Evolutionary conservation across 1,284 basidiomycete species (phyloP), one percentile per base, ranked within the genome.

Genomic region (Microbotryum silenes-acaulis): DNA sequence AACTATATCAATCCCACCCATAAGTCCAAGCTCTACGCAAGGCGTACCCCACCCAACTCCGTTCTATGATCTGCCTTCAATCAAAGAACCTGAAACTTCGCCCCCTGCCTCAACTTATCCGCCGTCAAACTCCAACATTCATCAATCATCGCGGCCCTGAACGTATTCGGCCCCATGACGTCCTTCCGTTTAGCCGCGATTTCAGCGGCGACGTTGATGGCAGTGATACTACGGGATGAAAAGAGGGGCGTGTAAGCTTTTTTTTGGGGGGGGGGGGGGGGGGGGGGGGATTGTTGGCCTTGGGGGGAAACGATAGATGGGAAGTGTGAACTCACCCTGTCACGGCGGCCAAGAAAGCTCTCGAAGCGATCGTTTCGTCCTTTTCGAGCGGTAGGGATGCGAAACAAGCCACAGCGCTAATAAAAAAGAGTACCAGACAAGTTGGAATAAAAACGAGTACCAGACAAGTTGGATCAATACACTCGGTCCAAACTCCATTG

Each of bases 61-160:
- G 3, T 42, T 18, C 37, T 18, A 3, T 12, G 18, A 21, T 1
- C 48, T 29, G 20, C 12, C 48, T 50, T 50, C 20, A 21, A 50
- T 50, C 48, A 50, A n/a, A 44, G 12, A 27, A 46, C 12, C 27
- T 46, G 33, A 12, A 68, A 27, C 52, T 31, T 60, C 4, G 67
- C 67, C n/a, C 60, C 46, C 3, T 37, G 21, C 16, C 27, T 6
- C 1, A 69, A 10, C 1, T 60, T 54, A n/a, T 69, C 61, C 1
- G 57, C 51, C 20, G 21, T 82, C 59, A 92, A 75, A 16, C 79
- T 76, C 70, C 82, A 85, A 52, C 94, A 77, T 70, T 86, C 85
- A 72, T 97, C 92, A 46, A 97, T 87, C 58, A 97, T 78, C 0
- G 87, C 89, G 21, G 89, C 81, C 25, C 94, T 77, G 78, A 97